Conservation (phyloP, 495 filamentous ascomycete species). For the Xylaria bambusicola region DNA sequence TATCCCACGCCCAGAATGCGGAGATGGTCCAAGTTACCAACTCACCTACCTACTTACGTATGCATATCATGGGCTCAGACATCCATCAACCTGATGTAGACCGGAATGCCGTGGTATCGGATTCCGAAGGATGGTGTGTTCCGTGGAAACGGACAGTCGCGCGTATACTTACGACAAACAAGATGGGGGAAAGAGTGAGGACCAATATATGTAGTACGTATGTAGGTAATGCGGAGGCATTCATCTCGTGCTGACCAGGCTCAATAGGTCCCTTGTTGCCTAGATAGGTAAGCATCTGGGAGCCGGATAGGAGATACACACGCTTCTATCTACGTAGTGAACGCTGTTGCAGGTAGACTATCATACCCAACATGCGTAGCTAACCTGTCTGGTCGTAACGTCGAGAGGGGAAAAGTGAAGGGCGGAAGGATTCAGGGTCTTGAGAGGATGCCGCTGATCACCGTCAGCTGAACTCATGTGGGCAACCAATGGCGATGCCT, state of each 20-base stretch:
- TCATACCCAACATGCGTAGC: too few species aligned
- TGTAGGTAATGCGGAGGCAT: not conserved
- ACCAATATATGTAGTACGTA: too few species aligned
- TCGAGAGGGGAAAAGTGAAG: not conserved
- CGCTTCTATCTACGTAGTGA: not conserved
- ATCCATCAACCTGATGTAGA: not conserved
- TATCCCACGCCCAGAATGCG: not conserved
- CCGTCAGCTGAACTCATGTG: constrained; percentile 6
- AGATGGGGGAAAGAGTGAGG: too few species aligned
- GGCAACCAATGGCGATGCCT: not conserved
- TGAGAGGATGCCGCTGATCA: constrained; percentile 1
- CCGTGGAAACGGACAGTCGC: not conserved
- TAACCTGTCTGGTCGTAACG: not conserved
- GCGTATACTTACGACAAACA: not conserved
- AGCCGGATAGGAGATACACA: not conserved
- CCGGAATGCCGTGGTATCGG: constrained; percentile 1
- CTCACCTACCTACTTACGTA: constrained; percentile 9
- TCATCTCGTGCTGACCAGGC: not conserved
- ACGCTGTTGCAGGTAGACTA: too few species aligned
- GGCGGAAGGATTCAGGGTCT: not conserved
- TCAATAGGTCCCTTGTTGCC: not conserved
- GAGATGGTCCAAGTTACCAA: not conserved
- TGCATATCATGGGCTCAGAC: not conserved
- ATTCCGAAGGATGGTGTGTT: not conserved
- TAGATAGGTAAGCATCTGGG: not conserved